Evolutionary conservation across 345 rosid genomes (phyloP), one percentile per base, ranked within the genome.

Genomic region (Pugionium dolabratum): DNA sequence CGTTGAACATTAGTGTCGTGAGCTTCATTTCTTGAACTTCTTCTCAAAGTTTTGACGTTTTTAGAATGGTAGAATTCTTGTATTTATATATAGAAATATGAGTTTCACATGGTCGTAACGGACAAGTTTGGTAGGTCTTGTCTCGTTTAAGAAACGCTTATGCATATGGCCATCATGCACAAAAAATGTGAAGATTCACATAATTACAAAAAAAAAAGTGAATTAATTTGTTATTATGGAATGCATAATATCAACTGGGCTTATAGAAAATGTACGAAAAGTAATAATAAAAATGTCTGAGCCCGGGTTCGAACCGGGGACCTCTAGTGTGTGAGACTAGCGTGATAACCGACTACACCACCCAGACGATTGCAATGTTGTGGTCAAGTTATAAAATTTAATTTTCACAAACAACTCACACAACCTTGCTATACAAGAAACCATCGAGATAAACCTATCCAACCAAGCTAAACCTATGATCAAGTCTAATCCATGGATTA

Each of bases 301-400:
- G 84, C 78, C 86, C 78, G 86, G 84, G 80, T 84, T 86, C 83
- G 79, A 83, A 83, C 78, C 71, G 75, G 86, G 81, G 86, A 80
- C 83, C 87, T 84, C 79, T 82, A 83, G 86, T 82, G 90, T 78
- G 86, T 82, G 85, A 86, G 89, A 83, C 90, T 86, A 83, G 82
- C 83, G 81, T 80, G 86, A 85, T 86, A 76, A 83, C 86, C 83
- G 60, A 79, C 89, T 83, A 84, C 87, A 81, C 90, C 87, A 81
- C 80, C 85, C 84, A 81, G 80, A 83, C 84, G 18, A 18, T 18
- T 18, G 18, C 18, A 18, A 18, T 18, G 18, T 18, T 18, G 18
- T 18, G 18, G 18, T 18, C 18, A 18, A 18, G 0, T 18, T 18
- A 0, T 18, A 18, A 18, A 18, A 18, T 18, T 0, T 18, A 18